Conservation (phyloP, 2,329 filamentous ascomycete genomes). For the Microcyclospora pomicola region DNA sequence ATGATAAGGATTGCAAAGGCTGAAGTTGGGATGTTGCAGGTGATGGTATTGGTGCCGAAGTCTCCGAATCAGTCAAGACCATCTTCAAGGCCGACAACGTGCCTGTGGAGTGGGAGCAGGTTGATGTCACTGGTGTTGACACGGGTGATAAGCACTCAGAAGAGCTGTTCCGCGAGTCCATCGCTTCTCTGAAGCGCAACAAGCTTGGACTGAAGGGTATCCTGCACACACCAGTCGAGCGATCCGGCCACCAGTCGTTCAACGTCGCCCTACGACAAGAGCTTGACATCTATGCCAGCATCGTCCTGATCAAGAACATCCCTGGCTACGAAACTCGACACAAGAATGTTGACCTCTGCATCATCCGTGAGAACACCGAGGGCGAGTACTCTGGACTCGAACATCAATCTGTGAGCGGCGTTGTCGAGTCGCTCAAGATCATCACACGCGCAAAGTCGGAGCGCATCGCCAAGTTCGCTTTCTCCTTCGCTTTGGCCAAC, state of each 20-base stretch:
- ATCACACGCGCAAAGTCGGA: slow-evolving; percentile 98
- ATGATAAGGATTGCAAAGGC: slow-evolving; percentile 12
- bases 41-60: slow-evolving; percentile 96
- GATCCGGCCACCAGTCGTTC: slow-evolving; percentile 97
- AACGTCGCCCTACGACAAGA: slow-evolving; percentile 98
- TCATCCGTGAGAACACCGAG: slow-evolving; percentile 99
- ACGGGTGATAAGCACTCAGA: slow-evolving; percentile 76
- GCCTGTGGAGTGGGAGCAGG: slow-evolving; percentile 96
- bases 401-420: slow-evolving; percentile 91
- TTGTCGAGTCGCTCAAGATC: slow-evolving; percentile 99
- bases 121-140: slow-evolving; percentile 86
- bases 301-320: slow-evolving; percentile 98
- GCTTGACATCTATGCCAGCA: slow-evolving; percentile 97
- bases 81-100: slow-evolving; percentile 99
- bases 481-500: slow-evolving; percentile 95
- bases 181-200: slow-evolving; percentile 92
- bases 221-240: slow-evolving; percentile 90
- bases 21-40: slow-evolving; percentile 33
- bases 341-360: slow-evolving; percentile 93
- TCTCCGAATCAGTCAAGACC: slow-evolving; percentile 95
- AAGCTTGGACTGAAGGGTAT: slow-evolving; percentile 99
- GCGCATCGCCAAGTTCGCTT: slow-evolving; percentile 97
- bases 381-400: slow-evolving; percentile 98
- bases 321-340: slow-evolving; percentile 96
- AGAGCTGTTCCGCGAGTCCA: slow-evolving; percentile 88